Conservation (phyloP, 2,329 filamentous ascomycete genomes). For the Colletotrichum coccodes region DNA sequence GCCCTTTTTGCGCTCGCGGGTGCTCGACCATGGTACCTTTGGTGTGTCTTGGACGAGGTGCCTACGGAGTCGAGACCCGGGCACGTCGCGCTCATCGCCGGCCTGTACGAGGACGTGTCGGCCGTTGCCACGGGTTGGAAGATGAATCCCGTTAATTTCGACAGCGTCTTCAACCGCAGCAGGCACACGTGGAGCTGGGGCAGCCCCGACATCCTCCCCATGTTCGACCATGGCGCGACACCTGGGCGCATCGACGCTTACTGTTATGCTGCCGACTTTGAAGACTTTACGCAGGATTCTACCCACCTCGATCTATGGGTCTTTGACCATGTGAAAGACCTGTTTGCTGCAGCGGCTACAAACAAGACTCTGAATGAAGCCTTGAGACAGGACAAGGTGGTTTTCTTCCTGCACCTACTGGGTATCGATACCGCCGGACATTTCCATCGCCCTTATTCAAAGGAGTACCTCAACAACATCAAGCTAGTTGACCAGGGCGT, state of each 20-base stretch:
- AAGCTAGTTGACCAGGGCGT: conserved; percentile 94
- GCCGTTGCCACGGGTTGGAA: conserved; percentile 99
- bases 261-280: conserved; percentile 83
- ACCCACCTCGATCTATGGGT: conserved; percentile 91
- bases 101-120: conserved; percentile 97
- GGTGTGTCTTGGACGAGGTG: conserved; percentile 97
- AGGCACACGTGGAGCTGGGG: conserved; percentile 99
- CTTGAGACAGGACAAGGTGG: conserved; percentile 84
- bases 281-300: conserved; percentile 90
- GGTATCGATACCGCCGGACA: conserved; percentile 94
- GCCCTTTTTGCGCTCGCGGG: conserved; percentile 89
- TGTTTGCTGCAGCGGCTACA: conserved; percentile 83
- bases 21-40: conserved; percentile 92
- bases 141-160: conserved; percentile 96
- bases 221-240: conserved; percentile 95
- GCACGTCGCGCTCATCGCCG: conserved; percentile 96
- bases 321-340: conserved; percentile 88
- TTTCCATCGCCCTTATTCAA: conserved; percentile 89
- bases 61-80: conserved; percentile 96
- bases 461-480: conserved; percentile 94
- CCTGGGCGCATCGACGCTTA: conserved; percentile 89
- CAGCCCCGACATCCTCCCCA: conserved; percentile 94
- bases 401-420: conserved; percentile 95
- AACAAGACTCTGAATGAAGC: conserved; percentile 80
- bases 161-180: conserved; percentile 98